Evolutionary conservation across 805 yeast species (phyloP).

Genomic region (Saccharomyces paradoxus): DNA sequence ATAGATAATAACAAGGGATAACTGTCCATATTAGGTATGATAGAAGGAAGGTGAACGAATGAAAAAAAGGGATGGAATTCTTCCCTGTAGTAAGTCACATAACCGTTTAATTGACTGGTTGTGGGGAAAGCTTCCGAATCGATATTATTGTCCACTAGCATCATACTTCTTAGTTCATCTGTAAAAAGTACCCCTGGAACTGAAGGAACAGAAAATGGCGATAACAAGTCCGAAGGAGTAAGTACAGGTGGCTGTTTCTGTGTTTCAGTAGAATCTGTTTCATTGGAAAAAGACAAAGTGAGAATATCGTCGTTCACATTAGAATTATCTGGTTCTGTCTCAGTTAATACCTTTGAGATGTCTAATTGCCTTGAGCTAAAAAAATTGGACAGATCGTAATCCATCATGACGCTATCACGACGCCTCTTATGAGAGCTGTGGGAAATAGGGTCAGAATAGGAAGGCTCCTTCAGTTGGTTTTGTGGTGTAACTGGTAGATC

Average conservation of each 20-base stretch:
- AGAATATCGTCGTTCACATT: background rate
- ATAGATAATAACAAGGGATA: slow-evolving; percentile 67
- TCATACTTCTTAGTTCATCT: slow-evolving; percentile 42
- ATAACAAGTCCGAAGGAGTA: background rate
- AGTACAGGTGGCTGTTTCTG: background rate
- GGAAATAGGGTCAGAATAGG: background rate
- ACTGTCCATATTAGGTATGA: slow-evolving; percentile 42
- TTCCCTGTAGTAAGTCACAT: slow-evolving; percentile 57
- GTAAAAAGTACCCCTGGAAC: slow-evolving; percentile 30
- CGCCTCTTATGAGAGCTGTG: background rate
- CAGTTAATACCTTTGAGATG: slow-evolving; percentile 26
- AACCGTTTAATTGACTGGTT: slow-evolving; percentile 63
- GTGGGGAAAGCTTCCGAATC: slow-evolving; percentile 59
- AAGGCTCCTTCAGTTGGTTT: background rate
- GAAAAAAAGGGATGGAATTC: slow-evolving; percentile 78
- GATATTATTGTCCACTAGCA: slow-evolving; percentile 45
- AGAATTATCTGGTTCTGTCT: background rate
- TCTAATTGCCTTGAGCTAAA: slow-evolving; percentile 61
- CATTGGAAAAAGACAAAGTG: background rate
- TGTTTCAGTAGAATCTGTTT: background rate
- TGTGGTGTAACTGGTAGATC: background rate
- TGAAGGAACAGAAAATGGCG: background rate
- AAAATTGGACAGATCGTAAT: slow-evolving; percentile 40
- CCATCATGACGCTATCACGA: background rate
- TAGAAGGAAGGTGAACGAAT: slow-evolving; percentile 67